Percentiles rank a stretch among this genome's conserved stretches.
These are phyloP conservation scores for Ogataea pini DNA, from an alignment of 805 yeast genomes.

Conservation along the genomic window DNA sequence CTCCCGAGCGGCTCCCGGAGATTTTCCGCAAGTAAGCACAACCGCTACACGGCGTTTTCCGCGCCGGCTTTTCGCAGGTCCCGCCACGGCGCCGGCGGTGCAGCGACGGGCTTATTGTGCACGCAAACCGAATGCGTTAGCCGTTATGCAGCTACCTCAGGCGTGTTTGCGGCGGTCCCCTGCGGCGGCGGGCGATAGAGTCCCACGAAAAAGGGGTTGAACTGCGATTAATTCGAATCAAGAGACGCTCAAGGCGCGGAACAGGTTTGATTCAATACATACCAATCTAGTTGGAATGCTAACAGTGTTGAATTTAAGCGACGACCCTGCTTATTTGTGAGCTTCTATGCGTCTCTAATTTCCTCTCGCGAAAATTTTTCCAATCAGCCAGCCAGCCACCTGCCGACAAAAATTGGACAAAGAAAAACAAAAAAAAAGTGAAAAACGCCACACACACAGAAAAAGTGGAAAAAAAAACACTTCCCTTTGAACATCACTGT, in stretches of 20 bases:
- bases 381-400: slow-evolving; percentile 14
- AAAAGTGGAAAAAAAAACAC: slow-evolving; percentile 1
- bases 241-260: too few relatives aligned
- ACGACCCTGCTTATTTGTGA: not conserved
- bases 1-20: not conserved
- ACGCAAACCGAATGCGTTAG: not conserved
- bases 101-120: slow-evolving; percentile 7
- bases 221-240: too few relatives aligned
- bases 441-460: slow-evolving; percentile 9
- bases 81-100: slow-evolving; percentile 6
- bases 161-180: slow-evolving; percentile 5
- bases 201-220: not conserved
- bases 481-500: not conserved
- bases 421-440: slow-evolving; percentile 4
- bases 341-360: slow-evolving; percentile 1
- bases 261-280: too few relatives aligned
- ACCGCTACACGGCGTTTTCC: not conserved
- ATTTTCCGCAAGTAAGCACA: not conserved
- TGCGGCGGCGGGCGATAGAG: slow-evolving; percentile 1
- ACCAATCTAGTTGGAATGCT: too few relatives aligned
- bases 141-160: slow-evolving; percentile 5
- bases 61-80: not conserved
- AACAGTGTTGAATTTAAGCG: too few relatives aligned
- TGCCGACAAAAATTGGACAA: slow-evolving; percentile 2
- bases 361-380: slow-evolving; percentile 8